phyloP scores from a whole-genome alignment of 139 green algal genomes.

The Picochlorum costavermella region DNA sequence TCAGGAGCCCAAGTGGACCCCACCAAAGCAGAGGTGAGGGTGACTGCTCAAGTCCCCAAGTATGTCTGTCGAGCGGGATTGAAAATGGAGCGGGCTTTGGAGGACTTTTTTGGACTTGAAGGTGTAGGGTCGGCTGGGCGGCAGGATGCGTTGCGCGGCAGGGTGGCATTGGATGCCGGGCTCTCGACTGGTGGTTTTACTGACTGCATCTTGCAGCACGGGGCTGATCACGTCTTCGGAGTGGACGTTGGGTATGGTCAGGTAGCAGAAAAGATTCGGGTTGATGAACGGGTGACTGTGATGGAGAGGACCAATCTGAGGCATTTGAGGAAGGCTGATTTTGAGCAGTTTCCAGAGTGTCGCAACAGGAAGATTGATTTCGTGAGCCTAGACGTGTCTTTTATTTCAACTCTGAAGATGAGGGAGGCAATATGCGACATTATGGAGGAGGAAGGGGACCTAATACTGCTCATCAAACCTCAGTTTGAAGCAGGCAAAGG shows the following conservation, averaged over 20 bases:
- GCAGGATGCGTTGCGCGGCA: conserved; percentile 21
- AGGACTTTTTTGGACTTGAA: conserved; percentile 45
- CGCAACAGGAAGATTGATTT: conserved; percentile 47
- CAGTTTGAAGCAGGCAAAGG: conserved; percentile 90
- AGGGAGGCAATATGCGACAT: conserved; percentile 43
- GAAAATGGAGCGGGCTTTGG: conserved; percentile 89
- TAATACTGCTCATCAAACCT: conserved; percentile 93
- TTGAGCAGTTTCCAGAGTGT: conserved; percentile 31
- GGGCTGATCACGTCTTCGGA: conserved; percentile 71
- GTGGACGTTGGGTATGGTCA: conserved; percentile 94
- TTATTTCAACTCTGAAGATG: conserved; percentile 90
- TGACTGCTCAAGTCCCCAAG: conserved; percentile 68
- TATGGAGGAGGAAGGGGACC: conserved; percentile 34
- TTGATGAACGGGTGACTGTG: conserved; percentile 65
- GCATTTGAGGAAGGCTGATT: conserved; percentile 45
- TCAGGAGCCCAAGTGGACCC: conserved; percentile 54
- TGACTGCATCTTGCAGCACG: conserved; percentile 91
- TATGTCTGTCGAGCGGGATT: conserved; percentile 78
- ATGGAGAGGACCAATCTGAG: conserved; percentile 93
- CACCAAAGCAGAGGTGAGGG: conserved; percentile 35
- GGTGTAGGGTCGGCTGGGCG: too few relatives aligned
- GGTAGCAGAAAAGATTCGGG: conserved; percentile 77
- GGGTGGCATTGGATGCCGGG: conserved; percentile 74
- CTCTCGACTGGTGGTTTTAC: conserved; percentile 96
- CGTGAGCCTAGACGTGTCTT: conserved; percentile 89